These are phyloP conservation scores for Endocalyx cinctus DNA, from an alignment of 2,329 filamentous ascomycete species.

Conservation along the genomic window DNA sequence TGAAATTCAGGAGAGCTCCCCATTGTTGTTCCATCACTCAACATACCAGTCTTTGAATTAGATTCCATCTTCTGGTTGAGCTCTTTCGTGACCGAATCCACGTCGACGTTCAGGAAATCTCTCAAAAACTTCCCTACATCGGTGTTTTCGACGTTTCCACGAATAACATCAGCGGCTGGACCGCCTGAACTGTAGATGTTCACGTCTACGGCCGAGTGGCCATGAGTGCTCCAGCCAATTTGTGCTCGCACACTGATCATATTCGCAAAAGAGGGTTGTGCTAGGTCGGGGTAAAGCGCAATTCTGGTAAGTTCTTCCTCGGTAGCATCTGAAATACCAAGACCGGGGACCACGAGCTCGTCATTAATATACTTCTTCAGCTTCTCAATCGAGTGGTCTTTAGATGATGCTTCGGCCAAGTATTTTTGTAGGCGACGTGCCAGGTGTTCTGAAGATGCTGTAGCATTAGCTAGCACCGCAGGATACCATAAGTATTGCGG, in stretches of 20 bases:
- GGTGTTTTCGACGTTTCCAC: slow-evolving; percentile 92
- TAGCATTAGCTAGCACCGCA: slow-evolving; percentile 67
- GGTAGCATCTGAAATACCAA: slow-evolving; percentile 73
- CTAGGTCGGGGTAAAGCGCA: slow-evolving; percentile 50
- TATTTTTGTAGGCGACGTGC: slow-evolving; percentile 57
- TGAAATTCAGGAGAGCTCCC: too few relatives aligned
- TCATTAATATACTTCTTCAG: slow-evolving; percentile 63
- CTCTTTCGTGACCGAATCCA: slow-evolving; percentile 72
- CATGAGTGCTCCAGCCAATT: slow-evolving; percentile 91
- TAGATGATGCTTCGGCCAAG: slow-evolving; percentile 36
- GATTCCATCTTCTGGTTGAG: slow-evolving; percentile 53
- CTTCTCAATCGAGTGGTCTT: slow-evolving; percentile 26
- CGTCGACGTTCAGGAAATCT: slow-evolving; percentile 74
- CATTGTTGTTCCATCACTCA: too few relatives aligned
- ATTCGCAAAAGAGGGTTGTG: slow-evolving; percentile 63
- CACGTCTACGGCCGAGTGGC: slow-evolving; percentile 89
- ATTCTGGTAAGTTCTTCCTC: slow-evolving; percentile 67
- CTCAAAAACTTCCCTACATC: slow-evolving; percentile 81
- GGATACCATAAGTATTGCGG: slow-evolving; percentile 76
- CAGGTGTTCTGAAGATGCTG: slow-evolving; percentile 72
- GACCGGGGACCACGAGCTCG: slow-evolving; percentile 60
- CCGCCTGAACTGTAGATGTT: slow-evolving; percentile 87
- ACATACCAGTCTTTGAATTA: slow-evolving; percentile 9
- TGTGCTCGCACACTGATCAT: slow-evolving; percentile 86
- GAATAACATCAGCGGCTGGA: slow-evolving; percentile 56